Evolutionary conservation across 2,329 filamentous ascomycete species (phyloP).

Genomic region (Coniella lustricola): DNA sequence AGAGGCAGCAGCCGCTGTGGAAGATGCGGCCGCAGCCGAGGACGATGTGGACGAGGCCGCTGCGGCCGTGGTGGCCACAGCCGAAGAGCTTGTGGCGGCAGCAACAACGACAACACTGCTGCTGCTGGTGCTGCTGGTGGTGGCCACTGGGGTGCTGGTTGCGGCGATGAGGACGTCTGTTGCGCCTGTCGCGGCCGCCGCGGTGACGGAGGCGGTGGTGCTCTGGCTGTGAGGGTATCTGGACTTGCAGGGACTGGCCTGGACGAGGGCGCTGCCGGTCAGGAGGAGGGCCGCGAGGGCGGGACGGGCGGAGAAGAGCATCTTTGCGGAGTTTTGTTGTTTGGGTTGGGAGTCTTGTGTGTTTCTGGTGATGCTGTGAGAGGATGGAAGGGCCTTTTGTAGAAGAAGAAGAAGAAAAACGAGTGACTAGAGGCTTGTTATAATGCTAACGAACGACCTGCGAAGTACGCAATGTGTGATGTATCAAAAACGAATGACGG

Average conservation of each 20-base stretch:
- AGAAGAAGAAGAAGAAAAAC: conserved; percentile 1
- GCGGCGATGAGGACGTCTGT: not conserved
- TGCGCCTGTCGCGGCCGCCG: not conserved
- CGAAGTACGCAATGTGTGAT: conserved; percentile 9
- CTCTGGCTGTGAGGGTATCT: not conserved
- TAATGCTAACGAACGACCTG: conserved; percentile 9
- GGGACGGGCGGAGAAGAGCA: conserved; percentile 13
- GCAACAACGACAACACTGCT: not conserved
- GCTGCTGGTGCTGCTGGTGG: too few species aligned
- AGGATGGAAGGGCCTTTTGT: not conserved
- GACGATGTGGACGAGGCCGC: not conserved
- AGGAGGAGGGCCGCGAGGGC: conserved; percentile 14
- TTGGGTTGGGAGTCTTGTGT: not conserved
- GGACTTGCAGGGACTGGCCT: not conserved
- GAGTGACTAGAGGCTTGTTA: conserved; percentile 11
- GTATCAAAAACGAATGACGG: conserved; percentile 1
- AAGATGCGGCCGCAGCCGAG: not conserved
- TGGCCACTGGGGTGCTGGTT: too few species aligned
- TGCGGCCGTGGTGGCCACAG: conserved; percentile 2
- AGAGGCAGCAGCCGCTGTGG: not conserved
- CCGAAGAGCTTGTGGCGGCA: too few species aligned
- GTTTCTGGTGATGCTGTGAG: too few species aligned
- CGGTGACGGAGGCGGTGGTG: not conserved
- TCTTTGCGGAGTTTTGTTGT: not conserved
- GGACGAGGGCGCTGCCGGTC: conserved; percentile 4